Percentiles rank a stretch among this genome's conserved stretches.
Conservation (phyloP, 2,329 filamentous ascomycete genomes). For the Xylaria multiplex region DNA sequence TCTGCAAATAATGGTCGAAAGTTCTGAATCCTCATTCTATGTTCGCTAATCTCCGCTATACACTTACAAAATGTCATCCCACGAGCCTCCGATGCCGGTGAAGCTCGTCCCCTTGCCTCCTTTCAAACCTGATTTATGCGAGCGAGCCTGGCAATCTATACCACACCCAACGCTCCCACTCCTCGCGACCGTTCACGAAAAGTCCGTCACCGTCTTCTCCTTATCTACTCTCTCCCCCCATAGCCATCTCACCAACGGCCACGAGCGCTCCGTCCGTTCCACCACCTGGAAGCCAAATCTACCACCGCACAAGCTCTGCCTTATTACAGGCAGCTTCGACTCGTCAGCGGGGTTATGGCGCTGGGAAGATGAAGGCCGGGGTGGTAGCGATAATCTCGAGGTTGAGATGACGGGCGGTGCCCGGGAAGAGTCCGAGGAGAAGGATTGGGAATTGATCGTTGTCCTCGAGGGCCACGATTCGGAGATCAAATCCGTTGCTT, state of each 20-base stretch:
- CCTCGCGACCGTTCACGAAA: conserved; percentile 87
- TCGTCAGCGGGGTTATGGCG: conserved; percentile 88
- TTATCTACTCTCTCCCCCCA: conserved; percentile 82
- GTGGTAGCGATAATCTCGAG: conserved; percentile 38
- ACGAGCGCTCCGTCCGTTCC: conserved; percentile 88
- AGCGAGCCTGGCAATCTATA: conserved; percentile 85
- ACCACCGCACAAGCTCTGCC: conserved; percentile 71
- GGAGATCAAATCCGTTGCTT: conserved; percentile 85
- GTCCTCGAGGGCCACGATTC: conserved; percentile 95
- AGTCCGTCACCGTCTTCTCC: conserved; percentile 89
- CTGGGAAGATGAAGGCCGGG: conserved; percentile 62
- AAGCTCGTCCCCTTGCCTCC: conserved; percentile 58
- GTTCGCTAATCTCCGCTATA: conserved; percentile 10
- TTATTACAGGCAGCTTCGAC: conserved; percentile 95
- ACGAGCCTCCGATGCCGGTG: conserved; percentile 18
- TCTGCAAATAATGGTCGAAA: conserved; percentile 8
- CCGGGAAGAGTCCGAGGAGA: conserved; percentile 65
- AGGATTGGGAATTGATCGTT: conserved; percentile 92
- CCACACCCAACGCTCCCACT: conserved; percentile 90
- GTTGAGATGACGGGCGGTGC: conserved; percentile 54
- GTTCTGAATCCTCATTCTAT: background rate
- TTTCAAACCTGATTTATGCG: conserved; percentile 67
- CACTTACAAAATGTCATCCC: conserved; percentile 28
- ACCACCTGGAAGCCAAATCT: conserved; percentile 86
- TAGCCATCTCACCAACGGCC: conserved; percentile 83